Conservation (phyloP, 495 filamentous ascomycete genomes). For the Saxispiralis lemnorum region DNA sequence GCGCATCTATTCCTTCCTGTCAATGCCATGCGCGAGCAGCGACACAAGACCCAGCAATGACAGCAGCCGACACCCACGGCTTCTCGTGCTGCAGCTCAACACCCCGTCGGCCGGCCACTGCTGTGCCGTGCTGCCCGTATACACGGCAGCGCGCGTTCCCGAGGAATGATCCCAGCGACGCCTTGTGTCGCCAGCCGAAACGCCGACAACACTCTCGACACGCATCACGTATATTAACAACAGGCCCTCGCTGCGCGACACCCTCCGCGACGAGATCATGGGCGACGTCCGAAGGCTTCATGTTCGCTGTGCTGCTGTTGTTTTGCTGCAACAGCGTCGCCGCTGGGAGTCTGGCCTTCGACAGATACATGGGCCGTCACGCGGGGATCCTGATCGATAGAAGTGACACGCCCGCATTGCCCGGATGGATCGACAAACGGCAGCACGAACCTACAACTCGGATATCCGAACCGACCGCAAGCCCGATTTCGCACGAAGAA, state of each 20-base stretch:
- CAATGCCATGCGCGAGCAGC: no score
- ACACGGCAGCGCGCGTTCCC: not conserved
- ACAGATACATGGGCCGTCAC: not conserved
- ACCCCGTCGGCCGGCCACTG: no score
- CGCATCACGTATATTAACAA: not conserved
- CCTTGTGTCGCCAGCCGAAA: conserved; percentile 5
- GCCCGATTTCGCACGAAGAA: conserved; percentile 10
- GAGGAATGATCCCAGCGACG: not conserved
- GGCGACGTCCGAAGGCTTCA: conserved; percentile 1
- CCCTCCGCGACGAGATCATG: not conserved
- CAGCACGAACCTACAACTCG: not conserved
- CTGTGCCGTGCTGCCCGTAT: no score
- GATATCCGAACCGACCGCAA: not conserved
- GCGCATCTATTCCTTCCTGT: no score
- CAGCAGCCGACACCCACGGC: no score
- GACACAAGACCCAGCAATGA: no score
- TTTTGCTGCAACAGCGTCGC: not conserved
- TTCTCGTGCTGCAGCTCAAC: no score
- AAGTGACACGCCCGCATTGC: conserved; percentile 5
- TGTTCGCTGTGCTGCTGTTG: conserved; percentile 1
- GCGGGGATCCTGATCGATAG: conserved; percentile 11
- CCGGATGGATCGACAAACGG: conserved; percentile 4
- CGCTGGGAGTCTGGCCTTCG: not conserved
- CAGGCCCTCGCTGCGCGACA: not conserved
- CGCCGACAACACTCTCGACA: not conserved